Conservation (phyloP, 805 yeast genomes). For the Danielia reshetovae region DNA sequence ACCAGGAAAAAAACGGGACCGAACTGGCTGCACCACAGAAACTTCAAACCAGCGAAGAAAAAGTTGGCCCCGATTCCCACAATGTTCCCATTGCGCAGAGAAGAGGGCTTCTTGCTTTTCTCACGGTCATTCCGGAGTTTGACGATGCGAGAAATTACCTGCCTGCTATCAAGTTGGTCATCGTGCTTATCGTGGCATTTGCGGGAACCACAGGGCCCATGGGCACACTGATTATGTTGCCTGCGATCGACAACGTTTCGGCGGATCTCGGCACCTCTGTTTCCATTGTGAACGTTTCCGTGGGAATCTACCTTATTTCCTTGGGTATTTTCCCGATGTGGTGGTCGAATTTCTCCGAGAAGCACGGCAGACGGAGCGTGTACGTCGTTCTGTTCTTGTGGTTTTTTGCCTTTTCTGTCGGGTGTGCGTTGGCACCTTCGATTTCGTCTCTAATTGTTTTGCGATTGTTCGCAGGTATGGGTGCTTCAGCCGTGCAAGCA, state of each 20-base stretch:
- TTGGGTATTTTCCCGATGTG: constrained; percentile 80
- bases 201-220: constrained; percentile 83
- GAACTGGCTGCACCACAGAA: too few species aligned
- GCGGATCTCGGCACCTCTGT: constrained; percentile 52
- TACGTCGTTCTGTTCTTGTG: constrained; percentile 65
- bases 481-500: constrained; percentile 75
- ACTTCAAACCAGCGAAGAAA: too few species aligned
- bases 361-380: constrained; percentile 69
- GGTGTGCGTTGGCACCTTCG: constrained; percentile 61
- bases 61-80: too few species aligned
- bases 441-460: constrained; percentile 63
- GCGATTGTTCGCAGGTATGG: constrained; percentile 73
- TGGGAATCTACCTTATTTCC: constrained; percentile 71
- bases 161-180: constrained; percentile 39
- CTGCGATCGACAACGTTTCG: constrained; percentile 64
- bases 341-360: constrained; percentile 83
- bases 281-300: constrained; percentile 66
- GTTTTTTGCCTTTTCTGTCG: constrained; percentile 64
- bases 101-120: constrained; percentile 53
- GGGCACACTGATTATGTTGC: constrained; percentile 82
- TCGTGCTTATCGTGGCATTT: constrained; percentile 63
- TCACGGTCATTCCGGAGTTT: constrained; percentile 64
- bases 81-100: constrained; percentile 29
- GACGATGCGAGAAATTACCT: constrained; percentile 69
- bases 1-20: too few species aligned